These are phyloP conservation scores for Elongisporangium undulatum DNA, from an alignment of 352 stramenopile species.

Conservation along the genomic window DNA sequence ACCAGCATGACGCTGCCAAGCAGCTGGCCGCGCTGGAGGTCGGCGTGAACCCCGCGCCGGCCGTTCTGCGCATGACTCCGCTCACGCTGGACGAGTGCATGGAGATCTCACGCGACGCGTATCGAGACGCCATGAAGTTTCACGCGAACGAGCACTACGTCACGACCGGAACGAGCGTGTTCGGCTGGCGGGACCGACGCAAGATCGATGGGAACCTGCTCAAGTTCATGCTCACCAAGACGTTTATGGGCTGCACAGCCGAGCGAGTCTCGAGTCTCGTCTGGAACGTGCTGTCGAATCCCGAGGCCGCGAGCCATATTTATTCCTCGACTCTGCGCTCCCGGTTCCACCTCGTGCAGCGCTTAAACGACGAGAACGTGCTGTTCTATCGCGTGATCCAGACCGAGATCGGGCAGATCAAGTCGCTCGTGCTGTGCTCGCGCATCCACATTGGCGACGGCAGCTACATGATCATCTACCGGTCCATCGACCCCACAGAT, in stretches of 20 bases:
- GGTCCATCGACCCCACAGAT: slow-evolving; percentile 40
- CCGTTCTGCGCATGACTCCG: slow-evolving; percentile 18
- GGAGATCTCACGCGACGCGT: slow-evolving; percentile 34
- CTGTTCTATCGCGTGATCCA: slow-evolving; percentile 67
- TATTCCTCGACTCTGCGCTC: slow-evolving; percentile 53
- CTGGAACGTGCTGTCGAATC: slow-evolving; percentile 58
- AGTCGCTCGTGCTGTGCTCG: slow-evolving; percentile 50
- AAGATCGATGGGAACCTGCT: slow-evolving; percentile 43
- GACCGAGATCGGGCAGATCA: slow-evolving; percentile 30
- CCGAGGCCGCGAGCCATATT: slow-evolving; percentile 47
- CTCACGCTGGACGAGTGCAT: slow-evolving; percentile 45
- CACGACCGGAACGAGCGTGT: slow-evolving; percentile 44
- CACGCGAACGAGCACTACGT: slow-evolving; percentile 29
- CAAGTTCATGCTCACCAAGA: slow-evolving; percentile 65
- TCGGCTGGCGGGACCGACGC: slow-evolving; percentile 59
- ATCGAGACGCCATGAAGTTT: slow-evolving; percentile 40
- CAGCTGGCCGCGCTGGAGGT: neutral
- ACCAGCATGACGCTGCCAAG: slow-evolving; percentile 18
- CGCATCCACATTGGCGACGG: slow-evolving; percentile 42
- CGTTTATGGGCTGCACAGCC: slow-evolving; percentile 31
- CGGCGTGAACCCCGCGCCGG: neutral
- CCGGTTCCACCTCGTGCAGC: slow-evolving; percentile 49
- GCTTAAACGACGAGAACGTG: slow-evolving; percentile 49
- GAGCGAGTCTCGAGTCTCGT: slow-evolving; percentile 37
- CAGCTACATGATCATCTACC: slow-evolving; percentile 60